Evolutionary conservation across 1,139 yeast genomes (phyloP), one percentile per base, ranked within the genome.

Genomic region (Scheffersomyces lignicola): DNA sequence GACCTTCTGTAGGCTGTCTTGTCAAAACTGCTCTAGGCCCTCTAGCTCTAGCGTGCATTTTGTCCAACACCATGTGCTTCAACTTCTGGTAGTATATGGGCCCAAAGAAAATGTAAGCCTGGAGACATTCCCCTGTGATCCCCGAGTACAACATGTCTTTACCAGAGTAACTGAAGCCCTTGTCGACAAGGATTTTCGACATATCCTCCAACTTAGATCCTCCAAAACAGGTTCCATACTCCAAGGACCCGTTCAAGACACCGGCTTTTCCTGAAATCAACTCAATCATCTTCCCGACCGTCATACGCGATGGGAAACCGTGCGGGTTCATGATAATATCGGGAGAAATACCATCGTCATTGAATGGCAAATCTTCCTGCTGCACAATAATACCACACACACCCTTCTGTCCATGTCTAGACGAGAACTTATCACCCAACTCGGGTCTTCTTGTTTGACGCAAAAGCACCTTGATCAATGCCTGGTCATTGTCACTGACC

Each of bases 271-370:
- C 98, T 21, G 96, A 85, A 18, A 92, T 85, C 45, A 92, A 73
- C 60, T 92, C 99, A 49, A 94, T 83, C 97, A 92, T 92, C 60
- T 92, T 92, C 42, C 98, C 99, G 17, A 92, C 98, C 32, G 99
- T 92, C 99, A 92, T 92, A 73, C 98, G 95, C 25, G 97, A 90
- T 45, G 98, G 98, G 81, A 92, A 92, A 67, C 97, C 98, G 58
- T 92, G 98, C 2, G 98, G 98, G 56, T 92, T 92, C 96, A 92
- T 92, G 54, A 92, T 92, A 47, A 92, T 89, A 64, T 92, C 98
- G 0, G 98, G 98, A 3, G 79, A 70, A 31, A 90, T 77, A 51
- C 97, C 97, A 42, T 80, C 76, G 50, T 90, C 97, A 55, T 83
- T 86, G 59, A 90, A 92, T 21, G 98, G 98, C 74, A 92, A 74